These are phyloP conservation scores for Calonectria hawksworthii DNA, from an alignment of 2,329 filamentous ascomycete species.

Conservation along the genomic window DNA sequence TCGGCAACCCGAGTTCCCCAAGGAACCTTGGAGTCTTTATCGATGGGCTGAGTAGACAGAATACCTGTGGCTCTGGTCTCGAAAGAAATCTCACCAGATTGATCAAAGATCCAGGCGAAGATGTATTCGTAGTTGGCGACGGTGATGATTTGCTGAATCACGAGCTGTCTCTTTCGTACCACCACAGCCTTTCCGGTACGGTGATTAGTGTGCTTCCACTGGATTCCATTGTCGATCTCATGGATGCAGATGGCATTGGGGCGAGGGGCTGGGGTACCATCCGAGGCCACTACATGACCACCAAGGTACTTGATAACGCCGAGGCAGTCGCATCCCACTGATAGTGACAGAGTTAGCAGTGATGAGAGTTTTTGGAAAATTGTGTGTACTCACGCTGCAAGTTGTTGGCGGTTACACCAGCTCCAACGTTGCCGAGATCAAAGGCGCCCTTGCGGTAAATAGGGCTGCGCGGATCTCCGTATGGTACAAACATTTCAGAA, in stretches of 20 bases:
- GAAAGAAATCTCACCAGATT: slow-evolving; percentile 71
- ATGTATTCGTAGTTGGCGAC: slow-evolving; percentile 78
- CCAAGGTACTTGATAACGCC: slow-evolving; percentile 77
- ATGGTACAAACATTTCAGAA: slow-evolving; percentile 78
- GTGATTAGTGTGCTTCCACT: slow-evolving; percentile 81
- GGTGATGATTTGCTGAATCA: slow-evolving; percentile 78
- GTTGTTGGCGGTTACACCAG: slow-evolving; percentile 77
- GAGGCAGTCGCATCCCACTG: slow-evolving; percentile 77
- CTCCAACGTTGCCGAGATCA: slow-evolving; percentile 78
- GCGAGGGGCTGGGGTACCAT: slow-evolving; percentile 66
- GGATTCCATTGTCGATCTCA: slow-evolving; percentile 78
- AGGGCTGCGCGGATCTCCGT: slow-evolving; percentile 72
- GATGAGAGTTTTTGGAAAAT: not conserved
- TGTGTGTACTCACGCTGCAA: slow-evolving; percentile 56
- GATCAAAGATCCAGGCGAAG: slow-evolving; percentile 68
- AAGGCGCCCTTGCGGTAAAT: slow-evolving; percentile 77
- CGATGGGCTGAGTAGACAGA: slow-evolving; percentile 72
- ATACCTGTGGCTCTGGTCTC: slow-evolving; percentile 78
- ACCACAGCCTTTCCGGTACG: slow-evolving; percentile 73
- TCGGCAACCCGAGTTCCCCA: slow-evolving; percentile 75
- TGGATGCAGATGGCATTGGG: slow-evolving; percentile 77
- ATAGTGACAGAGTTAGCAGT: not conserved
- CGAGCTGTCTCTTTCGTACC: slow-evolving; percentile 71
- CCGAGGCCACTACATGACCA: slow-evolving; percentile 63
- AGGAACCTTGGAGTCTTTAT: slow-evolving; percentile 60